Evolutionary conservation across 140 eudicot species (phyloP).

Genomic region (Flaveria floridana): DNA sequence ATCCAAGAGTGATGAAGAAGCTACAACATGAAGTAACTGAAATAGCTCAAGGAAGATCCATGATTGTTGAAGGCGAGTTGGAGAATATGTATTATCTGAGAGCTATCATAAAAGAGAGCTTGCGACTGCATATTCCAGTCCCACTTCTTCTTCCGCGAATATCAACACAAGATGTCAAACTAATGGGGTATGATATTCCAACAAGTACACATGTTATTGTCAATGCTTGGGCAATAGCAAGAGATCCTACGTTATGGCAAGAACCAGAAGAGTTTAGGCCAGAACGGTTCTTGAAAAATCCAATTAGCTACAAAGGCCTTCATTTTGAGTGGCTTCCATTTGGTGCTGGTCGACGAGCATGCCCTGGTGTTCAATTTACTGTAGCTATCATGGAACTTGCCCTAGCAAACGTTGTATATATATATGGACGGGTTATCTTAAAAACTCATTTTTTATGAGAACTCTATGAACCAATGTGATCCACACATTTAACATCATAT

Average conservation of each 20-base stretch:
- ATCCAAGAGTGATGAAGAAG: conserved; percentile 8
- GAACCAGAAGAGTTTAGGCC: conserved; percentile 14
- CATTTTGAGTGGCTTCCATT: conserved; percentile 20
- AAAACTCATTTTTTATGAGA: too few species aligned
- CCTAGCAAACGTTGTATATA: background rate
- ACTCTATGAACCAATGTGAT: too few species aligned
- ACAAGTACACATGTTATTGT: conserved; percentile 7
- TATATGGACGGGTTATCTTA: too few species aligned
- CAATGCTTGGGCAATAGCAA: conserved; percentile 8
- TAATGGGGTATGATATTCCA: conserved; percentile 6
- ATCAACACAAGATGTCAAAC: background rate
- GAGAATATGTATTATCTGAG: background rate
- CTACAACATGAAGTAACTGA: background rate
- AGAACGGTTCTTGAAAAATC: conserved; percentile 3
- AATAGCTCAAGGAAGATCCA: conserved; percentile 11
- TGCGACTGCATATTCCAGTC: background rate
- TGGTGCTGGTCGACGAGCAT: conserved; percentile 15
- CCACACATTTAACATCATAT: too few species aligned
- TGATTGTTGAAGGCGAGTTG: background rate
- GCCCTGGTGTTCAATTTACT: background rate
- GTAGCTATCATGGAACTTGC: conserved; percentile 11
- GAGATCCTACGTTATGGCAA: background rate
- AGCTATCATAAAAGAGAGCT: background rate
- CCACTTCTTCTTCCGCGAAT: conserved; percentile 8
- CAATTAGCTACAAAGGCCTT: background rate